Evolutionary conservation across 805 yeast species (phyloP).

Genomic region (Monosporozyma siamensis): DNA sequence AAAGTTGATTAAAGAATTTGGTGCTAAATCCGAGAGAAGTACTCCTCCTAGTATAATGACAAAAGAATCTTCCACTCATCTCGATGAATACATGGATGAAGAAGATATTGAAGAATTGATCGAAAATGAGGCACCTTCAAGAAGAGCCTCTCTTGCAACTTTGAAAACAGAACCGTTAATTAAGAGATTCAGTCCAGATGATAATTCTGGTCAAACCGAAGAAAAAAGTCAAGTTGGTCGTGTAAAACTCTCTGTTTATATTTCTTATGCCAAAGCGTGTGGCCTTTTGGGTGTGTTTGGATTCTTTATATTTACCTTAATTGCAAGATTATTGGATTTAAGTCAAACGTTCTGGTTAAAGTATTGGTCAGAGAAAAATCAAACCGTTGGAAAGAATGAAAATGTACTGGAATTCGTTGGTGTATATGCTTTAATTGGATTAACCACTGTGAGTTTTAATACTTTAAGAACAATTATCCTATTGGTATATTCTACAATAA

Average conservation of each 20-base stretch:
- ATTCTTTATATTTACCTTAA: conserved; percentile 31
- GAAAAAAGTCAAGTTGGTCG: conserved; percentile 53
- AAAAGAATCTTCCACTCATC: not conserved
- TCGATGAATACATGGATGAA: conserved; percentile 12
- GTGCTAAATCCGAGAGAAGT: conserved; percentile 10
- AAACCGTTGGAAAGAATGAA: conserved; percentile 35
- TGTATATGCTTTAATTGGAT: conserved; percentile 47
- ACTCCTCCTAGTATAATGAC: not conserved
- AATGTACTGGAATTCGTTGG: conserved; percentile 40
- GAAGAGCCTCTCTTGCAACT: conserved; percentile 60
- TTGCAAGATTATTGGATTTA: conserved; percentile 31
- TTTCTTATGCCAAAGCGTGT: conserved; percentile 52
- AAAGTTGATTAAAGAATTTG: conserved; percentile 24
- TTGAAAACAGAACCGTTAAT: conserved; percentile 36
- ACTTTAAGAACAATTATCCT: conserved; percentile 39
- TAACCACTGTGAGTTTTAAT: conserved; percentile 41
- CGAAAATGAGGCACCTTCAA: conserved; percentile 16
- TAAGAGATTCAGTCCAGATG: conserved; percentile 22
- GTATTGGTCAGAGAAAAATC: conserved; percentile 53
- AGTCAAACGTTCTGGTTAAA: conserved; percentile 56
- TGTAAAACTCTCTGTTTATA: conserved; percentile 45
- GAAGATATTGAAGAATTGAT: conserved; percentile 7
- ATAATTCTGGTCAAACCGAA: conserved; percentile 38
- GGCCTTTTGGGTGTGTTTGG: conserved; percentile 40
- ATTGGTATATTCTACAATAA: conserved; percentile 45